Evolutionary conservation across 2,329 filamentous ascomycete species (phyloP).

Genomic region (Diaporthe destruens): DNA sequence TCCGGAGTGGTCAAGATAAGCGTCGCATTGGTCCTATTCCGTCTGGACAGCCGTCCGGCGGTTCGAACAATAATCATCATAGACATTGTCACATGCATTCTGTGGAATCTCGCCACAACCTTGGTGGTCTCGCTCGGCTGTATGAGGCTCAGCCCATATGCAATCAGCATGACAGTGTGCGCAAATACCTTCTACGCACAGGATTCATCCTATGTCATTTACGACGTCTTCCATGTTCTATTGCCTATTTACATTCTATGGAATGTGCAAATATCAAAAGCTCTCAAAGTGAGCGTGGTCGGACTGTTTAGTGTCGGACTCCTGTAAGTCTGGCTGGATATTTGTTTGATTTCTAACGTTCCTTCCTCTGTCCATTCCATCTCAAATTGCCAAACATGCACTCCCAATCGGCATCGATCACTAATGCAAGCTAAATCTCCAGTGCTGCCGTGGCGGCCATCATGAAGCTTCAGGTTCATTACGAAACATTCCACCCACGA

Average conservation of each 20-base stretch:
- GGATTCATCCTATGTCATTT: constrained; percentile 39
- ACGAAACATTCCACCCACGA: constrained; percentile 25
- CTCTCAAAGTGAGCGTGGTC: constrained; percentile 37
- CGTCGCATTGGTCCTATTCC: constrained; percentile 39
- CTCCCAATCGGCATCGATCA: no score
- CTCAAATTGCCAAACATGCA: no score
- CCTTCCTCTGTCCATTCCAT: neutral
- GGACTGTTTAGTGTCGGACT: constrained; percentile 39
- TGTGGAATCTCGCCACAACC: constrained; percentile 36
- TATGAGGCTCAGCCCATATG: constrained; percentile 5
- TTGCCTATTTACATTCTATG: constrained; percentile 40
- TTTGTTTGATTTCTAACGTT: neutral
- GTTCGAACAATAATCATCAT: constrained; percentile 32
- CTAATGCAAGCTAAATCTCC: neutral
- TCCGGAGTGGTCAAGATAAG: constrained; percentile 39
- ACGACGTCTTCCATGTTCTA: constrained; percentile 35
- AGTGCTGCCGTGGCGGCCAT: constrained; percentile 38
- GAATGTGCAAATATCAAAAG: constrained; percentile 35
- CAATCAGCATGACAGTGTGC: constrained; percentile 27
- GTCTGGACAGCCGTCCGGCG: constrained; percentile 34
- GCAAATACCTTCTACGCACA: constrained; percentile 35
- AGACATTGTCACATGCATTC: constrained; percentile 35
- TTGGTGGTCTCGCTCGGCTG: constrained; percentile 39
- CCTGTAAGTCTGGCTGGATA: constrained; percentile 31
- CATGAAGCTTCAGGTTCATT: constrained; percentile 38